Base-by-base conservation (phyloP, 1,139 yeast species). In the Taphrina wiesneri region DNA sequence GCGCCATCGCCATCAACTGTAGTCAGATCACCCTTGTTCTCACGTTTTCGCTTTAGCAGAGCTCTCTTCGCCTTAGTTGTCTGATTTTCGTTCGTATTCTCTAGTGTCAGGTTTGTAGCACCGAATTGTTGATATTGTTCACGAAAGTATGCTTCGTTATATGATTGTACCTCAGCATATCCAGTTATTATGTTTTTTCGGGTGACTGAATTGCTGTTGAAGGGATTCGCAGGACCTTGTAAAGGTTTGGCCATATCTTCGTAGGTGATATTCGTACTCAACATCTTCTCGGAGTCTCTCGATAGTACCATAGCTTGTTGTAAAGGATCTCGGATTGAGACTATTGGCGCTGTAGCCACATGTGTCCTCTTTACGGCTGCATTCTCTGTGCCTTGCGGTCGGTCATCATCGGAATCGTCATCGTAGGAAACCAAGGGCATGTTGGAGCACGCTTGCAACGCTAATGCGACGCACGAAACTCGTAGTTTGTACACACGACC, bases 131-230 rank as follows among this genome's bases (percentile, higher is more conserved):
- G 74, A 65, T 81, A 79, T 64, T 79, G 80, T 2, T 73, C 68
- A 19, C 77, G 76, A 69, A 84, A 83, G 2, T 78, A 74, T 1
- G 78, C 74, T 3, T 76, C 79, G 70, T 82, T 82, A 63, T 77
- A 75, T 0, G 76, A 72, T 69, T 78, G 80, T 28, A 75, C 73
- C 51, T 78, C 77, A 0, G 79, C 75, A 34, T 71, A 70, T 0
- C 64, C 71, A 1, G 82, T 76, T 0, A 77, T 66, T 17, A 78
- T 73, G 52, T 72, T 73, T 60, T 70, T 74, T 28, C 68, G 52
- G 7, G 54, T 46, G 3, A 34, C 23, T 6, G 49, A 47, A 19
- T 34, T 21, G 21, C 63, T 39, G 28, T 57, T 63, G 60, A 67
- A 70, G 2, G 72, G 72, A 60, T 70, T 71, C 19, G 56, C 67